phyloP scores from a whole-genome alignment of 805 yeast species.

The Metschnikowia picachoensis region DNA sequence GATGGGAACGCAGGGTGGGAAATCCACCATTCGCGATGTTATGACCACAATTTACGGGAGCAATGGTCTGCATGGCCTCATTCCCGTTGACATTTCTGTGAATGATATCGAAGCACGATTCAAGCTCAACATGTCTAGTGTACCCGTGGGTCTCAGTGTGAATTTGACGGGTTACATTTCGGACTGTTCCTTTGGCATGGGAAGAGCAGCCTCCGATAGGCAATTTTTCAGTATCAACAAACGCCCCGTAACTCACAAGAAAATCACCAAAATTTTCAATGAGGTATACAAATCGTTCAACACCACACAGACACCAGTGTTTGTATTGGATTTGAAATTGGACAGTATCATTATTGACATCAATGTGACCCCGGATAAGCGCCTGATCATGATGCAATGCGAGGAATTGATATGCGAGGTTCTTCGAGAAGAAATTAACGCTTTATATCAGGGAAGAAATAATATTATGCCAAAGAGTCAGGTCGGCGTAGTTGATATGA shows the following conservation, averaged over 20 bases:
- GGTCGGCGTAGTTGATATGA: constrained; percentile 24
- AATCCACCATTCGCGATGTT: constrained; percentile 40
- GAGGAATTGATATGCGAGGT: constrained; percentile 58
- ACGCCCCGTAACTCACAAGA: constrained; percentile 65
- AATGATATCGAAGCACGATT: constrained; percentile 26
- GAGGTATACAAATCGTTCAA: constrained; percentile 74
- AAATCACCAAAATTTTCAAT: constrained; percentile 55
- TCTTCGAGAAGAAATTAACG: constrained; percentile 47
- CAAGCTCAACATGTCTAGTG: constrained; percentile 17
- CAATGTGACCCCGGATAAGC: constrained; percentile 90
- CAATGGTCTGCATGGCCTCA: constrained; percentile 55
- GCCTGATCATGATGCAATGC: constrained; percentile 62
- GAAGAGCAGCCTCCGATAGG: constrained; percentile 63
- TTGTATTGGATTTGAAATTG: constrained; percentile 57
- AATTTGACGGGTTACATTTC: constrained; percentile 59
- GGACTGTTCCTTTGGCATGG: constrained; percentile 69
- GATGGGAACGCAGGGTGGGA: constrained; percentile 58
- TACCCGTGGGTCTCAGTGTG: constrained; percentile 8
- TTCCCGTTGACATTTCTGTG: constrained; percentile 43
- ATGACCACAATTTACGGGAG: constrained; percentile 70
- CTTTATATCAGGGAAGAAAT: constrained; percentile 41
- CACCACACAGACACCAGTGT: constrained; percentile 66
- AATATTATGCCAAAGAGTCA: constrained; percentile 34
- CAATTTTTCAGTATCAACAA: constrained; percentile 72
- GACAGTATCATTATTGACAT: constrained; percentile 61